phyloP scores from a whole-genome alignment of 2,329 filamentous ascomycete species.

The Tolypocladium endophyticum region DNA sequence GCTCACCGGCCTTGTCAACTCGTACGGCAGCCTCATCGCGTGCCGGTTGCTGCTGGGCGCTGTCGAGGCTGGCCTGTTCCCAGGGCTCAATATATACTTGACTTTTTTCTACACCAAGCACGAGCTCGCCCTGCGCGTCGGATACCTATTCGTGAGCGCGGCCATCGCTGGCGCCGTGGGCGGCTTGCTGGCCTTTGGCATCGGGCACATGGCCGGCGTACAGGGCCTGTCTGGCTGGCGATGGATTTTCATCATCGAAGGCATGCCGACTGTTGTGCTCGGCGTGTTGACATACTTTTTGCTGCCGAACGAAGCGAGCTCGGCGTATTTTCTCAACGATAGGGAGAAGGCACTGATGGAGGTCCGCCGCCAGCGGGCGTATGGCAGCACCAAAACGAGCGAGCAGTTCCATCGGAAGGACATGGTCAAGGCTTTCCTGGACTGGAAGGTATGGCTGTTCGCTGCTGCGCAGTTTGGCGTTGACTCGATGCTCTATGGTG shows the following conservation, averaged over 20 bases:
- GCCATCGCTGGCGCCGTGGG: constrained; percentile 63
- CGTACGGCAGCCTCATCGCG: constrained; percentile 55
- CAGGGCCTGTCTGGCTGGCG: constrained; percentile 57
- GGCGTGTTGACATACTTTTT: constrained; percentile 22
- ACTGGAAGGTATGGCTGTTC: constrained; percentile 70
- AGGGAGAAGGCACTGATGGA: constrained; percentile 57
- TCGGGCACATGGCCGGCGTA: constrained; percentile 61
- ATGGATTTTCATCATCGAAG: constrained; percentile 55
- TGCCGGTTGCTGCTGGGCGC: constrained; percentile 58
- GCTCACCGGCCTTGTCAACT: constrained; percentile 56
- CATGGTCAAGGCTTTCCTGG: constrained; percentile 54
- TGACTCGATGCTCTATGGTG: constrained; percentile 64
- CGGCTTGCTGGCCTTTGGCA: constrained; percentile 62
- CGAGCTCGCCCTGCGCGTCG: constrained; percentile 62
- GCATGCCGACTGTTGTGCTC: constrained; percentile 28
- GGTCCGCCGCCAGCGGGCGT: constrained; percentile 24
- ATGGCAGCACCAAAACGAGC: constrained; percentile 36
- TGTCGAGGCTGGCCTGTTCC: constrained; percentile 61
- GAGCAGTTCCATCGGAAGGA: constrained; percentile 44
- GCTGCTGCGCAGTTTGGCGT: constrained; percentile 60
- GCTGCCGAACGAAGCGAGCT: constrained; percentile 29
- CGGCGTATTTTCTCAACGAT: constrained; percentile 47
- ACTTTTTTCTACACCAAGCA: constrained; percentile 68
- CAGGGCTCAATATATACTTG: constrained; percentile 57
- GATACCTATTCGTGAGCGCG: constrained; percentile 61